These are phyloP conservation scores for Taphrina wiesneri DNA, from an alignment of 1,139 yeast genomes.

Conservation along the genomic window DNA sequence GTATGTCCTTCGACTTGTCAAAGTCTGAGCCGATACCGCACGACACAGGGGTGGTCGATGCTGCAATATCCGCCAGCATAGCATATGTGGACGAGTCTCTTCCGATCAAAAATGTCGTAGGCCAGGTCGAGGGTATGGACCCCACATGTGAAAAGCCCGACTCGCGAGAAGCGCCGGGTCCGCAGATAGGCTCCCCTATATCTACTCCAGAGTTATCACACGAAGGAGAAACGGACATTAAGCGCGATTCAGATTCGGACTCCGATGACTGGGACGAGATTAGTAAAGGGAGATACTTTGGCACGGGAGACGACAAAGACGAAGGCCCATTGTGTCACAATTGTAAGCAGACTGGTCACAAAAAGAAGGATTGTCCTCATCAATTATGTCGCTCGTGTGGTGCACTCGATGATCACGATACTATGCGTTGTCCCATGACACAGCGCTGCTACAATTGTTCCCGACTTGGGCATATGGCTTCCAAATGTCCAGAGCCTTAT, in stretches of 20 bases:
- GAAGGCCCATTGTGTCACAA: slow-evolving; percentile 31
- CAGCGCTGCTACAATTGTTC: slow-evolving; percentile 35
- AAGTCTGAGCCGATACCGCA: background rate
- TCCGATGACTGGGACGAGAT: slow-evolving; percentile 23
- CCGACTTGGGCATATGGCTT: slow-evolving; percentile 32
- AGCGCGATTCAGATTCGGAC: background rate
- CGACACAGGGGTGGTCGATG: background rate
- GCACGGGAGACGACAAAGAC: slow-evolving; percentile 10
- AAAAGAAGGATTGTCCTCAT: slow-evolving; percentile 29
- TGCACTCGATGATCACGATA: slow-evolving; percentile 34
- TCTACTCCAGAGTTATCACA: background rate
- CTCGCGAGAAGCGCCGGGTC: background rate
- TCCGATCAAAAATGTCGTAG: background rate
- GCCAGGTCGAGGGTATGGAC: background rate
- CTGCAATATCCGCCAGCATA: background rate
- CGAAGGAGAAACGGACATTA: background rate
- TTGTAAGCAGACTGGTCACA: slow-evolving; percentile 34
- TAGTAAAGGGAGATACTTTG: slow-evolving; percentile 35
- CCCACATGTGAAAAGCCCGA: background rate
- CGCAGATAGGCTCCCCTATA: background rate
- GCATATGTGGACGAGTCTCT: background rate
- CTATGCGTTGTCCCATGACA: slow-evolving; percentile 34
- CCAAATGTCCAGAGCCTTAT: slow-evolving; percentile 34
- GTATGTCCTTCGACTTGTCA: background rate
- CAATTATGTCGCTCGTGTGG: slow-evolving; percentile 35